These are phyloP conservation scores for Bruguiera hainesii DNA, from an alignment of 441 rosid genomes.

Conservation along the genomic window DNA sequence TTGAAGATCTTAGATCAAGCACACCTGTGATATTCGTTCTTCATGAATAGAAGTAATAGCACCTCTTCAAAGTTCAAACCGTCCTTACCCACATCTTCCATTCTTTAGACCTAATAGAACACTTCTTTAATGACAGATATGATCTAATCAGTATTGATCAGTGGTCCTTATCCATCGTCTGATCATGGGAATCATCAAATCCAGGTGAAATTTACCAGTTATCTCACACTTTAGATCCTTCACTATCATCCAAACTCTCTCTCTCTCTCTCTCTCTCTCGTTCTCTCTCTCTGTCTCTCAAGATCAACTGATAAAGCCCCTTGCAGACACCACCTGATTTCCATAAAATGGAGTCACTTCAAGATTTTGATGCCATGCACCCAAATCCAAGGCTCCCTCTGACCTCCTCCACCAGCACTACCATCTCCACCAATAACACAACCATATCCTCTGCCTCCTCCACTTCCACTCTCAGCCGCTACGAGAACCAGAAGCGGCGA, in stretches of 20 bases:
- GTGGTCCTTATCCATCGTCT: background rate
- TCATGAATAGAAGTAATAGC: too few species aligned
- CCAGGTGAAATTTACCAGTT: conserved; percentile 4
- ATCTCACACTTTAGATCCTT: conserved; percentile 5
- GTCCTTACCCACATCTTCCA: background rate
- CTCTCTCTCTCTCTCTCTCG: background rate
- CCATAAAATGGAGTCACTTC: conserved; percentile 46
- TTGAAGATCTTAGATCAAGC: too few species aligned
- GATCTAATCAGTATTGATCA: too few species aligned
- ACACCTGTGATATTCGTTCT: too few species aligned
- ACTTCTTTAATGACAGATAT: background rate
- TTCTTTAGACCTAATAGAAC: too few species aligned
- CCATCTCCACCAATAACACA: conserved; percentile 9
- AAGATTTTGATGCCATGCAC: conserved; percentile 32
- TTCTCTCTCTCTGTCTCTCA: background rate
- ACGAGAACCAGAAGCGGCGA: conserved; percentile 87
- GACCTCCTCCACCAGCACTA: conserved; percentile 2
- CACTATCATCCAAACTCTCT: background rate
- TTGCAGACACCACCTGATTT: background rate
- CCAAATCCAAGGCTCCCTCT: conserved; percentile 11
- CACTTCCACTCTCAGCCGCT: conserved; percentile 60
- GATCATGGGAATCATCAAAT: conserved; percentile 18
- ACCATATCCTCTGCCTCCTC: conserved; percentile 21
- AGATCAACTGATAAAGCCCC: conserved; percentile 1
- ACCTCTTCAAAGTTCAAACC: background rate